Evolutionary conservation across 345 rosid species (phyloP).

Genomic region (Salix udensis): DNA sequence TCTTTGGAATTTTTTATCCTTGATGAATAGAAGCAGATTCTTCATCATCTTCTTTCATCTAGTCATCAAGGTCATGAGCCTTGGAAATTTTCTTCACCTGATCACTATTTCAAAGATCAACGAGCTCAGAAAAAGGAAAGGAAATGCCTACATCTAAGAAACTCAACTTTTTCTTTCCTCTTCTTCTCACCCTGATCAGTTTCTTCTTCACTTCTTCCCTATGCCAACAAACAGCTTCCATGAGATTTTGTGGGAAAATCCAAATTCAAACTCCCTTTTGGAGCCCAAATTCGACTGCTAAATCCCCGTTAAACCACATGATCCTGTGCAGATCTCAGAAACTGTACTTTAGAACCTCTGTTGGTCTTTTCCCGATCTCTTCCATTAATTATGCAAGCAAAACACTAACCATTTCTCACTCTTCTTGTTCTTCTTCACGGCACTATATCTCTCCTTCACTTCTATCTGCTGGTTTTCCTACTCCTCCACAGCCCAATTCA

Average conservation of each 20-base stretch:
- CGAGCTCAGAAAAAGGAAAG: not conserved
- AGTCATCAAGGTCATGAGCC: not conserved
- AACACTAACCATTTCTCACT: slow-evolving; percentile 34
- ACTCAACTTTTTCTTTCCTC: slow-evolving; percentile 9
- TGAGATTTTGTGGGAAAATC: slow-evolving; percentile 35
- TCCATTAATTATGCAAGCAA: slow-evolving; percentile 43
- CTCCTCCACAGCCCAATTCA: slow-evolving; percentile 32
- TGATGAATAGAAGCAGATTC: slow-evolving; percentile 7
- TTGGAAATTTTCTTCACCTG: not conserved
- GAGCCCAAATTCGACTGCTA: slow-evolving; percentile 20
- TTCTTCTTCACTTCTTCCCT: slow-evolving; percentile 16
- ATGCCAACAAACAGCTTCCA: slow-evolving; percentile 13
- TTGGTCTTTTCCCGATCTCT: slow-evolving; percentile 41
- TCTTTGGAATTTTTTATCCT: not conserved
- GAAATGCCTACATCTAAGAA: slow-evolving; percentile 33
- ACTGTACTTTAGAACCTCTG: slow-evolving; percentile 48
- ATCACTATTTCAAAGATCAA: slow-evolving; percentile 1
- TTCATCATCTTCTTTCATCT: not conserved
- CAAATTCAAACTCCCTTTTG: slow-evolving; percentile 19
- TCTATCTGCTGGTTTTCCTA: slow-evolving; percentile 40
- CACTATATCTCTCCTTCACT: slow-evolving; percentile 32
- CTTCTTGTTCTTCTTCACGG: slow-evolving; percentile 32
- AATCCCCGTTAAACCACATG: slow-evolving; percentile 22
- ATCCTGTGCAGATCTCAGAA: slow-evolving; percentile 47
- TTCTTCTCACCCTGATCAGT: slow-evolving; percentile 13